A percentile compares a stretch with the other conserved stretches of the same genome.
Evolutionary conservation across 257 asterid genomes (phyloP).

Genomic region (Craterostigma plantagineum): DNA sequence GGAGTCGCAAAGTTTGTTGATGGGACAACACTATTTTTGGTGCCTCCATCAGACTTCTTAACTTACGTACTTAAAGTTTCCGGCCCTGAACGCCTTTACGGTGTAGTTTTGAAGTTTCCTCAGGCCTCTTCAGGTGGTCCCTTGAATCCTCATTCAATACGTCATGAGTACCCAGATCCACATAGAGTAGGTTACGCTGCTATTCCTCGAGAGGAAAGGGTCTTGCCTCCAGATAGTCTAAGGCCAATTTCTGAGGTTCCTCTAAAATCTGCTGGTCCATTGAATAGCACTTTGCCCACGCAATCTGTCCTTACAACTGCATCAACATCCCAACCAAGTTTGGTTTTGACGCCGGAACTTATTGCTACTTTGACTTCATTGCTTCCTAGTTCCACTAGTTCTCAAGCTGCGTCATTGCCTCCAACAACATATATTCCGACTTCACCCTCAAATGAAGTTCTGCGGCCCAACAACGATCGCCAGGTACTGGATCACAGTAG

Average conservation of each 20-base stretch:
- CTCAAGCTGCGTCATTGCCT: conserved; percentile 20
- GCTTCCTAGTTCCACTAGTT: conserved; percentile 41
- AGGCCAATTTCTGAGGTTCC: conserved; percentile 23
- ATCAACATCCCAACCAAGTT: conserved; percentile 35
- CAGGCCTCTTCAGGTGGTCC: conserved; percentile 21
- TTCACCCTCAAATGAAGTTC: conserved; percentile 18
- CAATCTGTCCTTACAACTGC: too few species aligned
- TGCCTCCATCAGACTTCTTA: conserved; percentile 89
- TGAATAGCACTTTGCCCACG: conserved; percentile 18
- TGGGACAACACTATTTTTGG: conserved; percentile 85
- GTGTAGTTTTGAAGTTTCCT: conserved; percentile 74
- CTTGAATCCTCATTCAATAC: conserved; percentile 17
- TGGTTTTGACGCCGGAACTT: conserved; percentile 79
- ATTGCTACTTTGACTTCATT: conserved; percentile 67
- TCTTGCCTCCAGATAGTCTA: conserved; percentile 18
- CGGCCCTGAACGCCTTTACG: conserved; percentile 95
- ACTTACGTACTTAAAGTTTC: conserved; percentile 49
- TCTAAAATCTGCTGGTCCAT: conserved; percentile 20
- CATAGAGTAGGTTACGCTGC: conserved; percentile 27
- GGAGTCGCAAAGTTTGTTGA: conserved; percentile 92
- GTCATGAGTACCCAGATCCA: conserved; percentile 30
- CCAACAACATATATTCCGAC: conserved; percentile 18
- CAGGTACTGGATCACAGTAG: too few species aligned
- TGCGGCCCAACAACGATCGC: conserved; percentile 27
- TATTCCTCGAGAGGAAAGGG: conserved; percentile 24